Evolutionary conservation across 768 basidiomycete genomes (phyloP).

Genomic region (Kwoniella shandongensis): DNA sequence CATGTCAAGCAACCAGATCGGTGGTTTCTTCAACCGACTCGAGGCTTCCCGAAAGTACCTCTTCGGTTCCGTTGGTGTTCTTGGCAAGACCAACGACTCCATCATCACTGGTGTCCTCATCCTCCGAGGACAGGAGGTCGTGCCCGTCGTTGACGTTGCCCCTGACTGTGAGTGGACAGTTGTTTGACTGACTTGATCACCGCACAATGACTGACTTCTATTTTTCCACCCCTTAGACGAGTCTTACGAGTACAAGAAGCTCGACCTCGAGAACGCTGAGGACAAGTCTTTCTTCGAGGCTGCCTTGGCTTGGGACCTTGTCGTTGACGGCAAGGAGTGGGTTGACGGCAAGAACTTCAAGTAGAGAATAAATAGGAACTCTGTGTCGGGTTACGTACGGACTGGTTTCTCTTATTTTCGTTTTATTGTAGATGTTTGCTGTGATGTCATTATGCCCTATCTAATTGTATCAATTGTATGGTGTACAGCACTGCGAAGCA

Average conservation of each 20-base stretch:
- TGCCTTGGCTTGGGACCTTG: slow-evolving; percentile 90
- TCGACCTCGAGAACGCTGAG: slow-evolving; percentile 69
- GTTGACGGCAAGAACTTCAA: slow-evolving; percentile 61
- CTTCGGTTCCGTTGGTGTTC: slow-evolving; percentile 88
- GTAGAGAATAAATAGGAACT: slow-evolving; percentile 34
- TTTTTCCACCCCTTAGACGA: slow-evolving; percentile 80
- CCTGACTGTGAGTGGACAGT: slow-evolving; percentile 39
- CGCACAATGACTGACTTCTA: slow-evolving; percentile 61
- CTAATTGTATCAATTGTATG: too few species aligned
- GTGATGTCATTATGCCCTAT: slow-evolving; percentile 2
- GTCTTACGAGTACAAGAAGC: slow-evolving; percentile 73
- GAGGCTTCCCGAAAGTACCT: slow-evolving; percentile 96
- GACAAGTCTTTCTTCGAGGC: slow-evolving; percentile 91
- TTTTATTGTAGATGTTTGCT: slow-evolving; percentile 1
- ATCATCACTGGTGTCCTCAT: slow-evolving; percentile 80
- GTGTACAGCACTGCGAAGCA: too few species aligned
- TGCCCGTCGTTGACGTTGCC: slow-evolving; percentile 48
- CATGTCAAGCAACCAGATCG: slow-evolving; percentile 90
- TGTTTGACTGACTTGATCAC: neutral
- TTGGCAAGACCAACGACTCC: slow-evolving; percentile 75
- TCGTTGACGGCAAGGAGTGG: slow-evolving; percentile 85
- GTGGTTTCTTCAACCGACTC: slow-evolving; percentile 93
- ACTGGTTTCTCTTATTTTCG: neutral
- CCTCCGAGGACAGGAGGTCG: slow-evolving; percentile 65
- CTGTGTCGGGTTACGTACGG: neutral